A percentile compares a stretch with the other conserved stretches of the same genome.
Conservation (phyloP, 1,284 basidiomycete genomes). For the Fomitopsis palustris region DNA sequence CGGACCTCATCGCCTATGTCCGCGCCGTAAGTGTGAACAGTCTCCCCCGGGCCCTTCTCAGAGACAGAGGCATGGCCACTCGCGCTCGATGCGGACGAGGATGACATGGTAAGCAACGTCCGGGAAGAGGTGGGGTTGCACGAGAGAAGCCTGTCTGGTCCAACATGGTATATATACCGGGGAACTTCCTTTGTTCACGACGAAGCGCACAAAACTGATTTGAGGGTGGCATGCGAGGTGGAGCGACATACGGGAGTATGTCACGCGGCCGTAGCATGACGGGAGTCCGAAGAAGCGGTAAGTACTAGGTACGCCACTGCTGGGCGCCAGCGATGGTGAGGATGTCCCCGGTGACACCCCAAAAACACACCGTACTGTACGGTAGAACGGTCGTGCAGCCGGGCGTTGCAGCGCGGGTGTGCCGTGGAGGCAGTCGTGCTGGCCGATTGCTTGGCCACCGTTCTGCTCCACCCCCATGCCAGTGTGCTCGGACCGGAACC, state of each 20-base stretch:
- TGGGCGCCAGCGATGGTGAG: not conserved
- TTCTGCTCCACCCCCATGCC: not conserved
- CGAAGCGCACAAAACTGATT: slow-evolving; percentile 3
- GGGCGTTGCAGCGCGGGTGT: slow-evolving; percentile 1
- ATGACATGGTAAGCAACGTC: slow-evolving; percentile 4
- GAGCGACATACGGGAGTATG: not conserved
- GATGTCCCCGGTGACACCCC: not conserved
- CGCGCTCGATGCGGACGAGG: not conserved
- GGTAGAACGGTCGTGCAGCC: slow-evolving; percentile 1
- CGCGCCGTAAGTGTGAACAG: slow-evolving; percentile 9
- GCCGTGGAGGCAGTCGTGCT: not conserved
- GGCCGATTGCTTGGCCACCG: not conserved
- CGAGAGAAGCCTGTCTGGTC: not conserved
- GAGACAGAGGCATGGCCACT: slow-evolving; percentile 1
- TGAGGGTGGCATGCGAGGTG: not conserved
- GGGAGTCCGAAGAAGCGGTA: not conserved
- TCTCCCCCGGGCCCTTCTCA: slow-evolving; percentile 6
- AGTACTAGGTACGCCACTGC: not conserved
- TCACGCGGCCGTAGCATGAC: not conserved
- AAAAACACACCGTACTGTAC: not conserved
- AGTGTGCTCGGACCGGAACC: not conserved
- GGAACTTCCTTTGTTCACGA: slow-evolving; percentile 1
- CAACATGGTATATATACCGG: slow-evolving; percentile 4
- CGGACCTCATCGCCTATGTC: slow-evolving; percentile 18
- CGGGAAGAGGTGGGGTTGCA: not conserved